Evolutionary conservation across 129 eudicot genomes (phyloP), one percentile per base, ranked within the genome.

Genomic region (Flaveria brownii): DNA sequence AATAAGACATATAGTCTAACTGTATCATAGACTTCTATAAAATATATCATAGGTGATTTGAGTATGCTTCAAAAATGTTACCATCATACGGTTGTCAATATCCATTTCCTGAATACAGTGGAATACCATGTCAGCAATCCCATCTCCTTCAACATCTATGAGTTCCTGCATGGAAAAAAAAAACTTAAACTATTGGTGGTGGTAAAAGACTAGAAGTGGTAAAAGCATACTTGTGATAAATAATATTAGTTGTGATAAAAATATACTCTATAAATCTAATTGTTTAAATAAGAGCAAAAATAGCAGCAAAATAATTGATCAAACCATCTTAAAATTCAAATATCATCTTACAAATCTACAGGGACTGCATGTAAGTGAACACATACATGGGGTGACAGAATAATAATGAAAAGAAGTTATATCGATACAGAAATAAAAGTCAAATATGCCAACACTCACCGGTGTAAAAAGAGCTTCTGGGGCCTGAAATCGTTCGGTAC

Each of bases 381-480:
- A 46, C n/a, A 13, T 46, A 70, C 14, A 70, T 5, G 16, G 16
- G 43, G 43, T 45, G 47, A 28, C 28, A 20, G 51, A 60, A 55
- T 30, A 8, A 78, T 61, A 39, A 33, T 20, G 11, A 71, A 56
- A 61, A 71, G 26, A 50, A 17, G 55, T 45, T 15, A 8, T 28
- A 36, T 20, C 33, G 6, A 55, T 65, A 51, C 65, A 56, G 66
- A 72, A 67, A 41, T 13, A 61, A n/a, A 76, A 28, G 64, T 54
- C 15, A 26, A 15, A 68, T 50, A 72, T 33, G 56, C 15, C 54
- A 66, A 67, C 33, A 80, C 93, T 87, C 66, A 94, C 99, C 28
- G 99, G 99, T 69, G 97, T 91, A 77, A 94, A 94, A 49, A 94
- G 99, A 56, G 97, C 99, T 78, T 94, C 99, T 54, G 99, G 97